A percentile compares a stretch with the other conserved stretches of the same genome.
Conservation (phyloP, 164 flowering plant species). For the Protea cynaroides region DNA sequence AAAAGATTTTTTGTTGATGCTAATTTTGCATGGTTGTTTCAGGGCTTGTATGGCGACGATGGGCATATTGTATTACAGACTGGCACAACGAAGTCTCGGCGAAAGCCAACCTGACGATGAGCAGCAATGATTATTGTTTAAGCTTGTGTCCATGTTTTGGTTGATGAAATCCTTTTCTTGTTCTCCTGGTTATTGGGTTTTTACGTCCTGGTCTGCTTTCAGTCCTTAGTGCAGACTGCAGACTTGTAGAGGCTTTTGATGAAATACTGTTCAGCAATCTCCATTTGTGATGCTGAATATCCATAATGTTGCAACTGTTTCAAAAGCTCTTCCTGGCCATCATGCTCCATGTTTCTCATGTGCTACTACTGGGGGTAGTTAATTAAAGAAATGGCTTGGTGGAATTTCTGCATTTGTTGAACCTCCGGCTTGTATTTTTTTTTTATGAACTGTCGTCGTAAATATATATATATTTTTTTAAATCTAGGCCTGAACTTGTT, state of each 20-base stretch:
- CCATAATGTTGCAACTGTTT: neutral
- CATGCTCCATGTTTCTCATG: neutral
- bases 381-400: neutral
- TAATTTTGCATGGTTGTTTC: slow-evolving; percentile 14
- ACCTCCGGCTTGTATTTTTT: neutral
- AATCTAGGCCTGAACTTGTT: too few species aligned
- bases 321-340: neutral
- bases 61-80: slow-evolving; percentile 89
- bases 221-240: neutral
- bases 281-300: neutral
- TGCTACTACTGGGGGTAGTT: neutral
- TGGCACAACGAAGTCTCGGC: slow-evolving; percentile 60
- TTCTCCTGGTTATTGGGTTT: neutral
- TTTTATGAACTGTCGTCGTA: neutral
- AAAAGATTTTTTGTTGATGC: neutral
- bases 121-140: slow-evolving; percentile 13
- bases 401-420: neutral
- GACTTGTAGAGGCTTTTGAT: neutral
- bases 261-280: neutral
- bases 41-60: slow-evolving; percentile 99
- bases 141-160: neutral
- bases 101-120: slow-evolving; percentile 18
- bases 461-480: too few species aligned
- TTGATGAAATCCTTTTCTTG: neutral
- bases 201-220: neutral